These are phyloP conservation scores for Phialophora verrucosa DNA, from an alignment of 2,329 filamentous ascomycete genomes.

Conservation along the genomic window DNA sequence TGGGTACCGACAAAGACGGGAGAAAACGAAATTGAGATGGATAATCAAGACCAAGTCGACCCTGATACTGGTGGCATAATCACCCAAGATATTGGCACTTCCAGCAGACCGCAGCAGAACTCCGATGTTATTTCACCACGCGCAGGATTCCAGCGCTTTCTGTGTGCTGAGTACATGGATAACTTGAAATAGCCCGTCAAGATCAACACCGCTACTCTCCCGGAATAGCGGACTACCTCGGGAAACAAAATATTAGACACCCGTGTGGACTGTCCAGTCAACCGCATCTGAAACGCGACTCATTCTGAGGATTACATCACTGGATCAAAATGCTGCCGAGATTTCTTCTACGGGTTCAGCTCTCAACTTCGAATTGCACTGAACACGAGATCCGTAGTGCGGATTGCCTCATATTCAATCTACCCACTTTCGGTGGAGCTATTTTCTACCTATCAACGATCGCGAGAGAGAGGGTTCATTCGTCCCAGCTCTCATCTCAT, in stretches of 20 bases:
- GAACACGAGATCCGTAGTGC: background rate
- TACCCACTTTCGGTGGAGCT: background rate
- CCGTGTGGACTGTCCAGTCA: background rate
- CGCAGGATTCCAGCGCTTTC: constrained; percentile 27
- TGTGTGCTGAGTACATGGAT: constrained; percentile 33
- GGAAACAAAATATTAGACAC: background rate
- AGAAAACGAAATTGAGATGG: background rate
- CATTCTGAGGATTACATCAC: background rate
- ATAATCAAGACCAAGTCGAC: background rate
- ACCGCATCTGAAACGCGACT: background rate
- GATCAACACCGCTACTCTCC: background rate
- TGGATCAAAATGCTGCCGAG: background rate
- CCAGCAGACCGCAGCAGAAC: background rate
- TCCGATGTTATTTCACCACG: background rate
- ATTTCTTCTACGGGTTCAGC: background rate
- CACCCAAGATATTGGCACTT: background rate
- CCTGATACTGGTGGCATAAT: background rate
- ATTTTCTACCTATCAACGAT: background rate
- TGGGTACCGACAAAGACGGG: background rate
- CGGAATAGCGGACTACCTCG: background rate
- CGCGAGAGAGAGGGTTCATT: background rate
- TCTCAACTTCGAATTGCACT: background rate
- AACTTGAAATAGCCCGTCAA: constrained; percentile 17
- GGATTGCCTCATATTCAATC: background rate
- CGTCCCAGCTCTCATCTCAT: background rate